Percentiles rank a stretch among this genome's conserved stretches.
These are phyloP conservation scores for Nadsonia starkeyi-henricii DNA, from an alignment of 1,139 yeast species.

Conservation along the genomic window DNA sequence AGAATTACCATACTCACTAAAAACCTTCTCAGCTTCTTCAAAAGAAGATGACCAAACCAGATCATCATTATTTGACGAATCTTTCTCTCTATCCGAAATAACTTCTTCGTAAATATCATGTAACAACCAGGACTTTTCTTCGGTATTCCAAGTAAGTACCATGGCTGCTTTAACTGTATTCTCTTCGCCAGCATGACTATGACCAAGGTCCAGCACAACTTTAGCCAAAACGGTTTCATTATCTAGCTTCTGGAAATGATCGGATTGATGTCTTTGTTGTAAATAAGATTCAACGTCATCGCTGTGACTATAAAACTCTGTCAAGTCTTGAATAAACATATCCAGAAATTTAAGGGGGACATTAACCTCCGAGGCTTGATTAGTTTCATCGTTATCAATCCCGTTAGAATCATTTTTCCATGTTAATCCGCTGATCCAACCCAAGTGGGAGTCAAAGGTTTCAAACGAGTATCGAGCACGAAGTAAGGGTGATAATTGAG, in stretches of 20 bases:
- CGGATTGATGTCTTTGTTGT: neutral
- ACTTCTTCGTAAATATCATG: conserved; percentile 3
- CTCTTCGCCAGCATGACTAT: neutral
- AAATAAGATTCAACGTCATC: neutral
- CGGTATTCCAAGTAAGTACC: conserved; percentile 1
- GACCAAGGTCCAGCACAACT: neutral
- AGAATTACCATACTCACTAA: neutral
- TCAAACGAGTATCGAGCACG: neutral
- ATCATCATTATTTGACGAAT: neutral
- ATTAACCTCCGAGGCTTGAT: neutral
- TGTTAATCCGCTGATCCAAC: neutral
- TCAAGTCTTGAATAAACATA: neutral
- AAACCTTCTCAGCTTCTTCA: conserved; percentile 2
- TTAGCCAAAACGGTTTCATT: neutral
- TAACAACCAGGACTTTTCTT: conserved; percentile 4
- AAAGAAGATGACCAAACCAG: neutral
- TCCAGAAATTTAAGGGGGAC: neutral
- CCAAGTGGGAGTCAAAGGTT: neutral
- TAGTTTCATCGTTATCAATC: neutral
- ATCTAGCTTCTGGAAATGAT: neutral
- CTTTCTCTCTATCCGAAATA: neutral
- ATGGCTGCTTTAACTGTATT: neutral
- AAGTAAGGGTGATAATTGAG: neutral
- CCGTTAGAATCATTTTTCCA: neutral
- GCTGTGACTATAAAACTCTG: neutral